phyloP scores from a whole-genome alignment of 2,329 filamentous ascomycete species.

The Sporothrix schenckii region DNA sequence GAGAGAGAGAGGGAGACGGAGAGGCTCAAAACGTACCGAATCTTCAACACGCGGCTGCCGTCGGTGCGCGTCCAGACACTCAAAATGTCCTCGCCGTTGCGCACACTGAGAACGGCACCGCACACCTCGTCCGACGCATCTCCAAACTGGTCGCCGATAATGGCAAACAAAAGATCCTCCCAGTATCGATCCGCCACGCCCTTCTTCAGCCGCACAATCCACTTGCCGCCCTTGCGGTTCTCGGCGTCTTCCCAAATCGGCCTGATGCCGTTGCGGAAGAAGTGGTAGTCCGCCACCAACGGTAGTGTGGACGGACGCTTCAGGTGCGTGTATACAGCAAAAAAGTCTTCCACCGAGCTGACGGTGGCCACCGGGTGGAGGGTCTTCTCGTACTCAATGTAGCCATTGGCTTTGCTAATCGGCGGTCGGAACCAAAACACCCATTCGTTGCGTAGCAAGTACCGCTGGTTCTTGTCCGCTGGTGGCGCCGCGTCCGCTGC shows the following conservation, averaged over 20 bases:
- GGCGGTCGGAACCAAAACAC: constrained; percentile 97
- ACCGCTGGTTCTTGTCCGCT: constrained; percentile 44
- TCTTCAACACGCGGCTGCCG: constrained; percentile 91
- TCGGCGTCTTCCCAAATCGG: constrained; percentile 99
- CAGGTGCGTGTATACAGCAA: constrained; percentile 83
- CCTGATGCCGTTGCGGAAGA: constrained; percentile 94
- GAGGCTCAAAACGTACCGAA: constrained; percentile 65
- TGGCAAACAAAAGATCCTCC: constrained; percentile 88
- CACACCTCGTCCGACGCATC: constrained; percentile 94
- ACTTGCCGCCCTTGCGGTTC: constrained; percentile 95
- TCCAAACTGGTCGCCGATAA: constrained; percentile 90
- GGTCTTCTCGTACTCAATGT: constrained; percentile 93
- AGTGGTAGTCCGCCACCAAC: constrained; percentile 94
- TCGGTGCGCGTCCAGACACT: constrained; percentile 97
- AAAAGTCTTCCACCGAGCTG: constrained; percentile 85
- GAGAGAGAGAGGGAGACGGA: neutral
- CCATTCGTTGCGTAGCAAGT: constrained; percentile 83
- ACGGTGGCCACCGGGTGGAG: constrained; percentile 83
- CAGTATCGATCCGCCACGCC: constrained; percentile 95
- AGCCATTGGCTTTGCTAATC: constrained; percentile 88
- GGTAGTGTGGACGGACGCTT: constrained; percentile 86
- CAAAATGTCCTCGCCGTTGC: constrained; percentile 94
- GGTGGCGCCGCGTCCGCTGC: constrained; percentile 42
- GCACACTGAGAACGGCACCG: constrained; percentile 88
- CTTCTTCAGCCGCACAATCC: constrained; percentile 96